Base-by-base conservation (phyloP, 352 stramenopile genomes). In the Pythium apleroticum region DNA sequence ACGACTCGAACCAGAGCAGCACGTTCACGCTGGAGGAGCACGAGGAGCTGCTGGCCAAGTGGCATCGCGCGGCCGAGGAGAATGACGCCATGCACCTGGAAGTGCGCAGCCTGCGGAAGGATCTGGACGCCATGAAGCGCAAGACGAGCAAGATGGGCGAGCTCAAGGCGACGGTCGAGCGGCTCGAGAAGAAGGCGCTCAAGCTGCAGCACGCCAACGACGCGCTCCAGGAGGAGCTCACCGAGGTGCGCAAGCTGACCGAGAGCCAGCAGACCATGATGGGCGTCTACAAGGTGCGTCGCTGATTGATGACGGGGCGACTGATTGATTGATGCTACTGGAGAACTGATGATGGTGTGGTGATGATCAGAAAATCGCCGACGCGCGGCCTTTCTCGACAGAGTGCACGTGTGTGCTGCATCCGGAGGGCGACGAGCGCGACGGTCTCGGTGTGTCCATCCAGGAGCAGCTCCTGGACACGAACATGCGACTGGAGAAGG, bases 171-270 rank as follows among this genome's bases (percentile, higher is more conserved):
- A 69, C 80, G 15, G 78, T 85, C 25, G 72, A 91, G 62, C 71
- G 71, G 4, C 65, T 91, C 20, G 85, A 93, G 62, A 88, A 82
- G 56, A 76, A 78, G 19, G 73, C 77, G 35, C 55, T 71, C 60
- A 84, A 86, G 57, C 52, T 91, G 27, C 80, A 87, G 61, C 69
- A 70, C 17, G 60, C 67, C 0, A 90, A 89, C 54, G 77, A 89
- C 20, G 63, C 75, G 33, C 68, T 93, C 8, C 63, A 72, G 31
- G 77, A 89, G 67, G 85, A 93, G 60, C 73, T 83, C 10, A 82
- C 71, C 28, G 85, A 93, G 56, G 78, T 87, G 30, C 78, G 78
- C 28, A 77, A 75, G 22, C 61, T 93, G 15, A 74, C 86, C 41
- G 81, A 90, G 39, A 93, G 85, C 65, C 65, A 89, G 46, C 65